Base-by-base conservation (phyloP, 129 eudicot species). In the Rutidosis leptorrhynchoides region DNA sequence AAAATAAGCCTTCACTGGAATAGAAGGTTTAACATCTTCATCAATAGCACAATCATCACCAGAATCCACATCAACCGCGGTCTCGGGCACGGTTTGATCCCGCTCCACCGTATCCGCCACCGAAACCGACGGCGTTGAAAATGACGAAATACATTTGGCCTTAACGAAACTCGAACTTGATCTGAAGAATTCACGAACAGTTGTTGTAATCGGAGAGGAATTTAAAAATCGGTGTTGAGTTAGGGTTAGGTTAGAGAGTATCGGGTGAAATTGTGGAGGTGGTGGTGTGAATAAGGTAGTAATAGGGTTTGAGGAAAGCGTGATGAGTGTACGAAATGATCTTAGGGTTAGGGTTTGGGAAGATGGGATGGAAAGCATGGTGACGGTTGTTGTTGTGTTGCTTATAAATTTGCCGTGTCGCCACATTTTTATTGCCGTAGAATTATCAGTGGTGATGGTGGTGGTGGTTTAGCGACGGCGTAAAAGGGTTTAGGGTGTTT, bases 1-100 rank as follows among this genome's bases (percentile, higher is more conserved):
- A 64, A 91, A 87, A 80, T 74, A 87, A 55, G 97, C 97, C 77
- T 88, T 76, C 62, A 91, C 97, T 40, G 94, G 90, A 79, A 91
- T 87, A 58, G 84, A 20, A 26, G 84, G 66, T 71, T 71, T 72
- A 58, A 71, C 67, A 30, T 84, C 93, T 62, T 78, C 83, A 37
- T 81, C 90, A 26, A 30, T 65, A 21, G 75, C 32, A 30, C 40
- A 57, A 6, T 83, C 78, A 37, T 67, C 74, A 7, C 52, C 73
- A 22, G 71, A 65, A 20, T 75, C 83, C 16, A 53, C 83, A 29
- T 28, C 82, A 19, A 70, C 74, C 3, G 68, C 32, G 27, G 60
- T 25, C 46, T 69, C 69, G 25, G 80, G 71, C 70, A 80, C 23
- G 24, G 23, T 17, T 17, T 7, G 23, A 46, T 76, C 80, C 86